These are phyloP conservation scores for Nicotiana undulata DNA, from an alignment of 257 asterid genomes.

Conservation along the genomic window DNA sequence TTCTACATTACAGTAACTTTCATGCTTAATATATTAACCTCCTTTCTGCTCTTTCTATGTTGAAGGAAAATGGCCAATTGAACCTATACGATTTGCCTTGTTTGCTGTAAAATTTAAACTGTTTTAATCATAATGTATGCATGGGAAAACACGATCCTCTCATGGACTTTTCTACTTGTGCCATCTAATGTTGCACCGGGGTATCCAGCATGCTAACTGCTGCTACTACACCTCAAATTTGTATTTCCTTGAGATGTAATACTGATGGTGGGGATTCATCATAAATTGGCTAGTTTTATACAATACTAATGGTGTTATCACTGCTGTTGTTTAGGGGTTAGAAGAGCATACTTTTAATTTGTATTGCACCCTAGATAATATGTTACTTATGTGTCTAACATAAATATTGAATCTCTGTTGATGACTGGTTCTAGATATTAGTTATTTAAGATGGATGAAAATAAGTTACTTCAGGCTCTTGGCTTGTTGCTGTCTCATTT, in stretches of 20 bases:
- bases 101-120: conserved; percentile 2
- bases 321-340: not conserved
- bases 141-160: not conserved
- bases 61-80: not conserved
- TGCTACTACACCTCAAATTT: not conserved
- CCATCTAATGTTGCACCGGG: not conserved
- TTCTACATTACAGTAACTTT: conserved; percentile 72
- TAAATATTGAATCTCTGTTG: not conserved
- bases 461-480: not conserved
- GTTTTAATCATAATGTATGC: not conserved
- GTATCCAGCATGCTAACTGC: not conserved
- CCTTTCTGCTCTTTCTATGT: not conserved
- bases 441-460: not conserved
- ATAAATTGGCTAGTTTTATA: too few relatives aligned
- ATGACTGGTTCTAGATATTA: not conserved
- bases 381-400: not conserved
- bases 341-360: not conserved
- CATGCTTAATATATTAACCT: not conserved
- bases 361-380: not conserved
- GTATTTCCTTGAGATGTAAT: not conserved
- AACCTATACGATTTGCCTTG: not conserved
- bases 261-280: not conserved
- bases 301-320: not conserved
- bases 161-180: not conserved
- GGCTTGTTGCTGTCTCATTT: too few relatives aligned